These are phyloP conservation scores for Davidsoniella australis DNA, from an alignment of 2,329 filamentous ascomycete genomes.

Conservation along the genomic window DNA sequence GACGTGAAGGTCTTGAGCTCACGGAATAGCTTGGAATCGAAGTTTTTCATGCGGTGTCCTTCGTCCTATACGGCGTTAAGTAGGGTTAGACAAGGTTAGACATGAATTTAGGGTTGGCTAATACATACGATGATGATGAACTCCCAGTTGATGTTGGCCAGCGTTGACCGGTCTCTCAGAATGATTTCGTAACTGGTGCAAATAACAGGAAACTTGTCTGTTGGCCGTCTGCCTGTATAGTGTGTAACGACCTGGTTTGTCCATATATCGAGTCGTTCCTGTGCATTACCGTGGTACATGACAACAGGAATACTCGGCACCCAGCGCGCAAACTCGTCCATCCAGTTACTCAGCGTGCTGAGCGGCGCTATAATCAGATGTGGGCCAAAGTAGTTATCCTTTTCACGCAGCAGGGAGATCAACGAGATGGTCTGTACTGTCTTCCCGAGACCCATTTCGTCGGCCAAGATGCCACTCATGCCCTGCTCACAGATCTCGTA, in stretches of 20 bases:
- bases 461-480: constrained; percentile 77
- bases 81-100: constrained; percentile 4
- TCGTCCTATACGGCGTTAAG: constrained; percentile 45
- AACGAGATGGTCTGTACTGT: constrained; percentile 82
- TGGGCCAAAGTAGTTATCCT: constrained; percentile 66
- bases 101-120: background rate
- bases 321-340: constrained; percentile 84
- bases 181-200: constrained; percentile 96
- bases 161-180: constrained; percentile 66
- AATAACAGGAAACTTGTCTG: constrained; percentile 62
- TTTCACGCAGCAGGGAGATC: constrained; percentile 72
- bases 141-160: constrained; percentile 81
- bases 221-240: constrained; percentile 34
- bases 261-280: constrained; percentile 61
- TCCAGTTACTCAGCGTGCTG: constrained; percentile 89
- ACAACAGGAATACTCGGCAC: constrained; percentile 75
- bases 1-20: constrained; percentile 80
- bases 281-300: constrained; percentile 75
- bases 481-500: constrained; percentile 67
- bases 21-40: constrained; percentile 80
- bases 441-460: constrained; percentile 88
- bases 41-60: constrained; percentile 92
- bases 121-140: constrained; percentile 76
- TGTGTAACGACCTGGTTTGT: constrained; percentile 52
- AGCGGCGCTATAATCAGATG: constrained; percentile 82